Evolutionary conservation across 768 basidiomycete genomes (phyloP).

Genomic region (Rubroboletus pulcherrimus): DNA sequence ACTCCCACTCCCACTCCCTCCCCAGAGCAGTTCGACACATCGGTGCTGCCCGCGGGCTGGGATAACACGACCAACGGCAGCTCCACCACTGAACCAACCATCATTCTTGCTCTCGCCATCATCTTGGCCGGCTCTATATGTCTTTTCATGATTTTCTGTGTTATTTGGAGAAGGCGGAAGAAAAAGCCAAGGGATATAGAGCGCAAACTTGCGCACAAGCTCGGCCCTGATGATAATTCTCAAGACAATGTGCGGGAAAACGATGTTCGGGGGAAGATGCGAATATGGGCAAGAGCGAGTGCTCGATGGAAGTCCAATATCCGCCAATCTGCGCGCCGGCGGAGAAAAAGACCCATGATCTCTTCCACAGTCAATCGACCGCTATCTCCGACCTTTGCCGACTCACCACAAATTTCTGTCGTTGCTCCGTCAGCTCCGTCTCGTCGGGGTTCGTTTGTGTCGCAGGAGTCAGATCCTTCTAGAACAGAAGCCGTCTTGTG

Average conservation of each 20-base stretch:
- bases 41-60: slow-evolving; percentile 56
- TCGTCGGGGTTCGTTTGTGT: slow-evolving; percentile 28
- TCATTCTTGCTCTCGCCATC: slow-evolving; percentile 57
- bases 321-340: slow-evolving; percentile 56
- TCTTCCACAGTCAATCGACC: slow-evolving; percentile 9
- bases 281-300: slow-evolving; percentile 61
- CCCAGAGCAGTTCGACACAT: slow-evolving; percentile 19
- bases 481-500: not conserved
- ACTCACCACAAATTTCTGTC: slow-evolving; percentile 9
- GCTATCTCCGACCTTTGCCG: slow-evolving; percentile 17
- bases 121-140: slow-evolving; percentile 60
- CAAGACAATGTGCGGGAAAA: slow-evolving; percentile 38
- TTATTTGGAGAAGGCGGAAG: slow-evolving; percentile 52
- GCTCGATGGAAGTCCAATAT: slow-evolving; percentile 67
- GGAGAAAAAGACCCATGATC: slow-evolving; percentile 32
- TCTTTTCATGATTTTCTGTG: slow-evolving; percentile 55
- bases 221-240: slow-evolving; percentile 20
- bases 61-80: slow-evolving; percentile 15
- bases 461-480: slow-evolving; percentile 6
- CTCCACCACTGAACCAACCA: slow-evolving; percentile 37
- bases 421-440: slow-evolving; percentile 15
- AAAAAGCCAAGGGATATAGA: slow-evolving; percentile 49
- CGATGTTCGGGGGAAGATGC: slow-evolving; percentile 49
- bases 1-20: slow-evolving; percentile 16
- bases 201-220: slow-evolving; percentile 36